These are phyloP conservation scores for Pittosporum tobira DNA, from an alignment of 129 eudicot species.

Conservation along the genomic window DNA sequence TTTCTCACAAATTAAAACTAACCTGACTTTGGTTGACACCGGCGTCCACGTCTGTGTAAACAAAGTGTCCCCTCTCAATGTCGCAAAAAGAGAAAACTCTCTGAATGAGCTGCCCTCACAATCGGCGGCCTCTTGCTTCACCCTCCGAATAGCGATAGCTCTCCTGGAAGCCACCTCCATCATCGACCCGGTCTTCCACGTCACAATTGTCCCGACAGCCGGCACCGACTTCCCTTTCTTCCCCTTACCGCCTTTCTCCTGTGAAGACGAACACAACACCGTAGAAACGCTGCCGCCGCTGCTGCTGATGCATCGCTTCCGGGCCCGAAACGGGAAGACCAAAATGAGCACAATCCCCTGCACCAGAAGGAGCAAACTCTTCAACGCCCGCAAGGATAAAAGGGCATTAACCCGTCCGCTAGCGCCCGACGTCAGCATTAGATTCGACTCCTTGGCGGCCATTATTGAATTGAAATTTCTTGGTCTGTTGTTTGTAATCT, in stretches of 20 bases:
- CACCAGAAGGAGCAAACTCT: conserved; percentile 39
- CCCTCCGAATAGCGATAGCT: conserved; percentile 61
- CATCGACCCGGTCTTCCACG: conserved; percentile 32
- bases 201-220: conserved; percentile 37
- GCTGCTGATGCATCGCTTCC: conserved; percentile 26
- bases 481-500: too few relatives aligned
- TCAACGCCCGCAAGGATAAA: conserved; percentile 38
- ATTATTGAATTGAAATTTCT: conserved; percentile 1
- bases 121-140: conserved; percentile 29
- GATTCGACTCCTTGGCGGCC: conserved; percentile 16
- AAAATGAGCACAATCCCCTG: conserved; percentile 42
- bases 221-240: conserved; percentile 34
- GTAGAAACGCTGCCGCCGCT: conserved; percentile 6
- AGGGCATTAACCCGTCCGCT: conserved; percentile 70
- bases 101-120: conserved; percentile 34
- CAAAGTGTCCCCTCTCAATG: conserved; percentile 57
- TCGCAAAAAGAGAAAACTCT: conserved; percentile 49
- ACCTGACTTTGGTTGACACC: conserved; percentile 35
- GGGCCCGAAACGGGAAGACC: conserved; percentile 51
- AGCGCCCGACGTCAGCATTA: conserved; percentile 61
- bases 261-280: conserved; percentile 4
- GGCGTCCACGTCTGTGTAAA: conserved; percentile 84
- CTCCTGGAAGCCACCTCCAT: conserved; percentile 55
- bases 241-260: conserved; percentile 19
- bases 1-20: conserved; percentile 11